Conservation (phyloP, 768 basidiomycete species). For the Pleurotus citrinopileatus region DNA sequence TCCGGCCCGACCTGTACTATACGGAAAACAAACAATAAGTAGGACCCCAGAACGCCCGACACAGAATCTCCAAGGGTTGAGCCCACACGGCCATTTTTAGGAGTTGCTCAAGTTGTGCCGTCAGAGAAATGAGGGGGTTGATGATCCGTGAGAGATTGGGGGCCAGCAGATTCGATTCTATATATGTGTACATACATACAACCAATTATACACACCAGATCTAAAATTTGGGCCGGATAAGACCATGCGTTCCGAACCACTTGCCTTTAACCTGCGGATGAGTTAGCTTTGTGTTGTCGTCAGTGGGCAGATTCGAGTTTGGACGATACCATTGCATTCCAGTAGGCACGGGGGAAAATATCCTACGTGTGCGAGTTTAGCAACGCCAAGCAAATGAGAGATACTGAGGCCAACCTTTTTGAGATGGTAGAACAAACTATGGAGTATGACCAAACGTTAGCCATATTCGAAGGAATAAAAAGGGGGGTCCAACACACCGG, state of each 20-base stretch:
- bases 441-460: not conserved
- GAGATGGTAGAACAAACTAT: slow-evolving; percentile 78
- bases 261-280: slow-evolving; percentile 35
- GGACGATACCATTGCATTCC: slow-evolving; percentile 62
- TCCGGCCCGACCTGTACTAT: no score
- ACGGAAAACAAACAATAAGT: no score
- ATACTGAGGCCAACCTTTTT: slow-evolving; percentile 56
- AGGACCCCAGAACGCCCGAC: no score
- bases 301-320: not conserved
- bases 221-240: slow-evolving; percentile 27
- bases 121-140: not conserved
- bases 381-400: slow-evolving; percentile 1
- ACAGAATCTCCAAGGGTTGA: no score
- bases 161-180: not conserved
- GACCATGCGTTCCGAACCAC: slow-evolving; percentile 41
- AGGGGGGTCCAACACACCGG: slow-evolving; percentile 45
- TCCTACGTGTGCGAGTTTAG: slow-evolving; percentile 32
- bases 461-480: not conserved
- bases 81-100: not conserved
- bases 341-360: slow-evolving; percentile 75
- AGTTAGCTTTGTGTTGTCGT: slow-evolving; percentile 21
- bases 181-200: no score
- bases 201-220: not conserved
- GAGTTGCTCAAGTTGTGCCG: no score
- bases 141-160: not conserved